These are phyloP conservation scores for Trichoderma sp. DNA, from an alignment of 2,329 filamentous ascomycete species.

Conservation along the genomic window DNA sequence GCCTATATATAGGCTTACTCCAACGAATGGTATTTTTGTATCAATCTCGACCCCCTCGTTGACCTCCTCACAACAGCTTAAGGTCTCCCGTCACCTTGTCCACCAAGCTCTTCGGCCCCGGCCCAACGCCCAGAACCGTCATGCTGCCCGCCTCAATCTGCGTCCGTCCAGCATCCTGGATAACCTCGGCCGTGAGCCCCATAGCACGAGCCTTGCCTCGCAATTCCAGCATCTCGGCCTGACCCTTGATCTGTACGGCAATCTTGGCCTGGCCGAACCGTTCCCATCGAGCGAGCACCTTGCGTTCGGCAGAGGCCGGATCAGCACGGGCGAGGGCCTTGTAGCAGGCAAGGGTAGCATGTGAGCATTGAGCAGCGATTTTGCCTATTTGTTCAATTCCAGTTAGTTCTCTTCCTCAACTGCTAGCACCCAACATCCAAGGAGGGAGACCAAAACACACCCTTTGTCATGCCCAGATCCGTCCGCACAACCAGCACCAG, in stretches of 20 bases:
- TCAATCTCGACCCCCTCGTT: not conserved
- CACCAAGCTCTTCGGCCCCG: constrained; percentile 80
- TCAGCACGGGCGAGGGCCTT: constrained; percentile 68
- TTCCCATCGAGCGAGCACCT: constrained; percentile 81
- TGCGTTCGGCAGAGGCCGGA: constrained; percentile 52
- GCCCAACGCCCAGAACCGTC: constrained; percentile 83
- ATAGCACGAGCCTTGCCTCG: constrained; percentile 78
- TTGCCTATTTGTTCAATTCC: constrained; percentile 57
- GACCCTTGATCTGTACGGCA: constrained; percentile 80
- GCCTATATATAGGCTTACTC: not conserved
- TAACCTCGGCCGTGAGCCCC: constrained; percentile 83
- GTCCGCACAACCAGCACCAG: constrained; percentile 88
- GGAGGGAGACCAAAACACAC: constrained; percentile 45
- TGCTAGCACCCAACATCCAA: not conserved
- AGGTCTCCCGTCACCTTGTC: constrained; percentile 81
- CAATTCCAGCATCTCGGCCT: constrained; percentile 73
- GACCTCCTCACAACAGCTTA: constrained; percentile 65
- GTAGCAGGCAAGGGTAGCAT: constrained; percentile 97
- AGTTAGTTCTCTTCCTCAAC: not conserved
- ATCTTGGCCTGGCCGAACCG: constrained; percentile 85
- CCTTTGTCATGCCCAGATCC: constrained; percentile 96
- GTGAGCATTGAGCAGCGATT: constrained; percentile 91
- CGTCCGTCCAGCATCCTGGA: constrained; percentile 92
- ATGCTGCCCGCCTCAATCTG: constrained; percentile 93
- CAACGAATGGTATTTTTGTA: not conserved